Evolutionary conservation across 179 eudicot genomes (phyloP), one percentile per base, ranked within the genome.

Genomic region (Beta lomatogona): DNA sequence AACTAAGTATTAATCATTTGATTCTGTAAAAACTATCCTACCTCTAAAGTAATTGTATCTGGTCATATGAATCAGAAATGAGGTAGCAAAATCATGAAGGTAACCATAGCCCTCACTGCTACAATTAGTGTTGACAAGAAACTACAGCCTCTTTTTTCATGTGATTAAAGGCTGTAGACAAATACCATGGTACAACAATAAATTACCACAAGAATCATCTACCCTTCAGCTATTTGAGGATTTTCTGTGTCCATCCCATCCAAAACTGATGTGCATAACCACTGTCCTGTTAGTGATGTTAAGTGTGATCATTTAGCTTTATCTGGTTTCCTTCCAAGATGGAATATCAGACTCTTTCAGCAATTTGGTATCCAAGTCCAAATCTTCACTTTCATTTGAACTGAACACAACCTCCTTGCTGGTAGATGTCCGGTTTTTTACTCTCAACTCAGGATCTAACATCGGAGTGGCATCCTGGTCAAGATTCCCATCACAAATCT

Each of bases 41-140:
- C 65, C 84, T 75, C 79, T 85, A 79, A 77, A 71, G 76, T 77
- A 63, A 74, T 41, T 85, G 79, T 81, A 66, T 59, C 77, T 18
- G 48, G 77, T 70, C 79, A 75, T 61, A 58, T 67, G 41, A 79
- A 84, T 82, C 80, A 87, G 77, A 78, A 76, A 75, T 79, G 78
- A 76, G 57, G 82, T 65, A 21, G 77, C 77, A 77, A 79, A 70
- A 82, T 85, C 69, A 74, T n/a, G 71, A 48, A 80, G 69, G 71
- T 74, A 84, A 57, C 60, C 19, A 4, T n/a, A 77, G 72, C 66
- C 79, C 77, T 55, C 75, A 77, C 66, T 60, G 77, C 77, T 46
- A 77, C 66, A 77, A 78, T 41, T 78, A 71, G 69, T 66, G 72
- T 50, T 60, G 67, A 50, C n/a, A 78, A 73, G 77, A 13, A 77